Evolutionary conservation across 2,329 filamentous ascomycete genomes (phyloP).

Genomic region (Phialocephala sp.): DNA sequence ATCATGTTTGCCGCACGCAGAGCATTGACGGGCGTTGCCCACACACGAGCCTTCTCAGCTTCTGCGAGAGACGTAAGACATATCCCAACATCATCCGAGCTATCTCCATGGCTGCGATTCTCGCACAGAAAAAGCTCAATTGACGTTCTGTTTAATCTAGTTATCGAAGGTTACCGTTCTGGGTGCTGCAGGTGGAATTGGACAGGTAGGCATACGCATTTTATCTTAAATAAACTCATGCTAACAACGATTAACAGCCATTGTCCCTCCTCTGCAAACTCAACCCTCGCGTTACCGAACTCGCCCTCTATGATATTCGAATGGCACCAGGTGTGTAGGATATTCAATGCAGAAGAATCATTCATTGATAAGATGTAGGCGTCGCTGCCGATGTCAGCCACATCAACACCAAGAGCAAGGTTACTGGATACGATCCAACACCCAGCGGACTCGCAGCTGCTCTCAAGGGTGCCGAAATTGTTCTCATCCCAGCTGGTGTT

Average conservation of each 20-base stretch:
- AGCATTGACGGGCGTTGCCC: conserved; percentile 59
- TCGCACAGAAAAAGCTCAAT: conserved; percentile 20
- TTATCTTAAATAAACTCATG: neutral
- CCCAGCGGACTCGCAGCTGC: conserved; percentile 76
- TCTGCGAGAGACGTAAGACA: conserved; percentile 74
- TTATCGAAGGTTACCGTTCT: conserved; percentile 97
- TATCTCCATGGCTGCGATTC: conserved; percentile 10
- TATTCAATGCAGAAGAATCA: neutral
- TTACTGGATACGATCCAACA: conserved; percentile 86
- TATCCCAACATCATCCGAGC: conserved; percentile 32
- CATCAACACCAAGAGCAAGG: conserved; percentile 98
- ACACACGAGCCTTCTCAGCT: conserved; percentile 82
- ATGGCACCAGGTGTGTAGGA: conserved; percentile 80
- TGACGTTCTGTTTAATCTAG: conserved; percentile 54
- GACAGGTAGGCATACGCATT: conserved; percentile 52
- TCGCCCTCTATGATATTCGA: conserved; percentile 97
- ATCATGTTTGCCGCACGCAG: conserved; percentile 78
- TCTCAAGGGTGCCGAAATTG: conserved; percentile 88
- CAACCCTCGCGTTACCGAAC: conserved; percentile 87
- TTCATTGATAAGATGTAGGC: conserved; percentile 58
- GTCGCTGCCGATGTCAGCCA: conserved; percentile 98
- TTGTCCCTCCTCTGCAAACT: conserved; percentile 98
- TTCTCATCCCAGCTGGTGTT: conserved; percentile 97
- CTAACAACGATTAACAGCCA: conserved; percentile 58
- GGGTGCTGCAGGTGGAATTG: conserved; percentile 96